These are phyloP conservation scores for Rubia occidens DNA, from an alignment of 305 asterid species.

Conservation along the genomic window DNA sequence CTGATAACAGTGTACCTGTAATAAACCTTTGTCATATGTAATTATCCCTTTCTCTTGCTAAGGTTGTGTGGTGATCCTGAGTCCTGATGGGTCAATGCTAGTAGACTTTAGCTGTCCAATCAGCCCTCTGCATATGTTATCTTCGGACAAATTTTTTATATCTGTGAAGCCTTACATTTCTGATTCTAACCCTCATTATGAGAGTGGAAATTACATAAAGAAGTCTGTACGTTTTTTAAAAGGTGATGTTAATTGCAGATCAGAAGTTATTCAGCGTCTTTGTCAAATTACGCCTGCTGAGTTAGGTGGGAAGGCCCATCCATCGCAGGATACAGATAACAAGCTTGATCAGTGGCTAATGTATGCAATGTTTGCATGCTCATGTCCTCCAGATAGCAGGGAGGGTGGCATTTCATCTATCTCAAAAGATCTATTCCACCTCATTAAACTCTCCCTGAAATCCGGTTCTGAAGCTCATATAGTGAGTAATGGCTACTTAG, in stretches of 20 bases:
- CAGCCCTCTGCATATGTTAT: not conserved
- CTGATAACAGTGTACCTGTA: not conserved
- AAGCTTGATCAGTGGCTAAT: slow-evolving; percentile 98
- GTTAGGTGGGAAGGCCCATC: slow-evolving; percentile 97
- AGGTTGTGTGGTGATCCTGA: not conserved
- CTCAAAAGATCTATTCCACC: slow-evolving; percentile 87
- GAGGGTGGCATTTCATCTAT: slow-evolving; percentile 87
- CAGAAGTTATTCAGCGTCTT: slow-evolving; percentile 91
- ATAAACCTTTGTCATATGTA: not conserved
- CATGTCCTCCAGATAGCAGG: slow-evolving; percentile 79
- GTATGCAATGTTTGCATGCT: slow-evolving; percentile 97
- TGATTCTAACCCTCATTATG: not conserved
- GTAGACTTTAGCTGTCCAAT: not conserved
- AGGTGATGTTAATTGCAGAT: slow-evolving; percentile 42
- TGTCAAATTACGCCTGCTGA: slow-evolving; percentile 86
- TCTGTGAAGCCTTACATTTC: slow-evolving; percentile 4
- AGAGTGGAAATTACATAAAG: not conserved
- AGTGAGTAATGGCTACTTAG: slow-evolving; percentile 45
- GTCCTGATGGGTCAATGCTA: not conserved
- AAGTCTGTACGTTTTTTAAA: not conserved
- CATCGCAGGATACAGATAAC: slow-evolving; percentile 88
- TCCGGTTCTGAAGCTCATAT: slow-evolving; percentile 91
- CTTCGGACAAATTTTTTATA: not conserved
- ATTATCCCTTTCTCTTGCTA: not conserved
- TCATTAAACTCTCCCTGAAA: slow-evolving; percentile 88